Base-by-base conservation (phyloP, 2,329 filamentous ascomycete species). In the Hymenoscyphus fraxineus region DNA sequence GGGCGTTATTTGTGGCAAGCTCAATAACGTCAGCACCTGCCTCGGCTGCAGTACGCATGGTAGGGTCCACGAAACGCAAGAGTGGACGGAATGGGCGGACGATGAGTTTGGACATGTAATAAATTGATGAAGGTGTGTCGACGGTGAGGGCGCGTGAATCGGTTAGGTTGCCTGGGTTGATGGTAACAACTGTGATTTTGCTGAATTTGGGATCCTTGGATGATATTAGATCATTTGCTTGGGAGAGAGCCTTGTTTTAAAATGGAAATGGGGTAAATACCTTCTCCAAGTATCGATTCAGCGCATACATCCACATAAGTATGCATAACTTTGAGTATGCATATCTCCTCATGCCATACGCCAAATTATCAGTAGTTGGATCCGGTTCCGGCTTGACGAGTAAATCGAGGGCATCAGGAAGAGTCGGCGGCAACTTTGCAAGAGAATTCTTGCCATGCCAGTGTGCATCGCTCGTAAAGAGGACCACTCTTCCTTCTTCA, bases 281-380 rank as follows among this genome's bases (percentile, higher is more conserved):
- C 35, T 75, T 68, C 72, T 64, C n/a, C 35, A 60, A 32, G 19
- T 40, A 22, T 5, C 44, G 22, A 47, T 79, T 80, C 19, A 82
- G 66, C 22, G 77, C 76, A 64, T 80, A 77, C 66, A 74, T 76
- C 66, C 76, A 77, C 69, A 77, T 78, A 6, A 79, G 68, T 13
- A 77, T 70, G 3, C 75, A 78, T 6, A 66, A 67, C 67, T 81
- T 82, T 1, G 78, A 76, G 22, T 75, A 76, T 2, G 74, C 79
- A 67, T 82, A 83, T 61, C 78, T 71, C 61, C 79, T 75, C 39
- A 80, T 80, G 3, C 80, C 80, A 6, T 72, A 70, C 2, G 76
- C 79, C 27, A 75, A 66, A 22, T 75, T 72, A 27, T 81, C 76
- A 2, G 6, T 57, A 15, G 54, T 1, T 16, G 44, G 38, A 64